Conservation (phyloP, 2,329 filamentous ascomycete genomes). For the Penicillium sclerotigenum region DNA sequence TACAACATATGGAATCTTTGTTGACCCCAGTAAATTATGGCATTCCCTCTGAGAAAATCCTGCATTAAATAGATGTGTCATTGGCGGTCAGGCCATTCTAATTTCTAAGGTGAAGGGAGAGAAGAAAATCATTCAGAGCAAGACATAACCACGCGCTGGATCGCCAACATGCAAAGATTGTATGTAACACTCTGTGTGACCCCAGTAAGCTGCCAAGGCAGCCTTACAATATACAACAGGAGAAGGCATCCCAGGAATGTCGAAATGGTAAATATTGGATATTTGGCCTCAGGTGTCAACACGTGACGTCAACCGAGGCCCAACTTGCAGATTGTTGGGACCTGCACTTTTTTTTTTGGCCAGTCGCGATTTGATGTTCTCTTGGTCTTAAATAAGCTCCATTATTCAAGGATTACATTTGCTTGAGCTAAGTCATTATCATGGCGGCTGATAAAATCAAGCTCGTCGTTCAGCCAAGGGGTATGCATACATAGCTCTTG, state of each 20-base stretch:
- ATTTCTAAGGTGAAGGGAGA: background rate
- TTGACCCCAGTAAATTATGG: background rate
- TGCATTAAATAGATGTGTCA: background rate
- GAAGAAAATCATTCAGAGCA: background rate
- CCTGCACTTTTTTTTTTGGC: slow-evolving; percentile 7
- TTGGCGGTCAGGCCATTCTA: background rate
- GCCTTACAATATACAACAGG: too few relatives aligned
- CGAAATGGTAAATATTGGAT: background rate
- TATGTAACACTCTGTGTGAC: background rate
- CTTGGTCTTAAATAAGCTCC: background rate
- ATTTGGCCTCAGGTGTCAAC: slow-evolving; percentile 17
- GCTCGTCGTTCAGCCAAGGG: slow-evolving; percentile 42
- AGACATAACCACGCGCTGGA: background rate
- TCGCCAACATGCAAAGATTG: background rate
- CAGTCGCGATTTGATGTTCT: slow-evolving; percentile 3
- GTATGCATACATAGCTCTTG: slow-evolving; percentile 28
- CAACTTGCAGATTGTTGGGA: slow-evolving; percentile 3
- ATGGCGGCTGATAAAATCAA: slow-evolving; percentile 34
- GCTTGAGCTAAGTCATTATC: slow-evolving; percentile 23
- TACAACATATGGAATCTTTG: background rate
- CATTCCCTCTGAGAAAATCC: background rate
- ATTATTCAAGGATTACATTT: slow-evolving; percentile 1
- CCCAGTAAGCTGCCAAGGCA: background rate
- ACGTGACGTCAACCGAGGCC: slow-evolving; percentile 24
- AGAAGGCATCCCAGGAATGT: background rate